Conservation (phyloP, 208 protist genomes). For the Endotrypanum monterogeii region DNA sequence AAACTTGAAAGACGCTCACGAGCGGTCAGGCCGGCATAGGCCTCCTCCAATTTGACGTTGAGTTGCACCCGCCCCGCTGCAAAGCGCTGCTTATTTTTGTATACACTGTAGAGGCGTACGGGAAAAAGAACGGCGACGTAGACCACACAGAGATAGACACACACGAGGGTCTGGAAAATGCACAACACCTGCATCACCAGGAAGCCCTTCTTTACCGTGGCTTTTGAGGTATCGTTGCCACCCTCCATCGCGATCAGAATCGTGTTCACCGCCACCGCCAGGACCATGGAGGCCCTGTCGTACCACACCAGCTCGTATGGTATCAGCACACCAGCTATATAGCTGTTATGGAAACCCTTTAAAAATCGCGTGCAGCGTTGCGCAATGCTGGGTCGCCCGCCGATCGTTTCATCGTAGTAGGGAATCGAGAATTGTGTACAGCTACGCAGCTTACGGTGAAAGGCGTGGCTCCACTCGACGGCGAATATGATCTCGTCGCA, state of each 20-base stretch:
- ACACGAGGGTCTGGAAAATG: constrained; percentile 53
- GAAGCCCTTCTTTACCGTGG: constrained; percentile 13
- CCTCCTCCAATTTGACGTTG: constrained; percentile 54
- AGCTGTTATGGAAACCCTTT: constrained; percentile 56
- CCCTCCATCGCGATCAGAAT: constrained; percentile 57
- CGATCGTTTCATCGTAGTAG: constrained; percentile 9
- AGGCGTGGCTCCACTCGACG: constrained; percentile 65
- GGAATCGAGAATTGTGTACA: constrained; percentile 50
- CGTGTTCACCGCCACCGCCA: constrained; percentile 63
- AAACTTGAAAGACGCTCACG: constrained; percentile 46
- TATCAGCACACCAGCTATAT: constrained; percentile 49
- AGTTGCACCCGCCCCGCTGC: constrained; percentile 37
- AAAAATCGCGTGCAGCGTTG: constrained; percentile 3
- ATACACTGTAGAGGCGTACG: constrained; percentile 54
- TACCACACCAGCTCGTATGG: constrained; percentile 54
- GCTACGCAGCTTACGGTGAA: constrained; percentile 37
- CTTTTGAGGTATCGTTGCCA: constrained; percentile 8
- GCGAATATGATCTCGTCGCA: constrained; percentile 85
- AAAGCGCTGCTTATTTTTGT: constrained; percentile 63
- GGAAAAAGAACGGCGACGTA: constrained; percentile 63
- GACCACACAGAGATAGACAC: constrained; percentile 43
- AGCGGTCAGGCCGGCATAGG: constrained; percentile 46
- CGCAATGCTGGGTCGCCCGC: not conserved
- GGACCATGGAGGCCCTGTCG: constrained; percentile 55
- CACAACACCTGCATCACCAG: constrained; percentile 36